Evolutionary conservation across 1,284 basidiomycete species (phyloP).

Genomic region (Lignosus rhinocerotis): DNA sequence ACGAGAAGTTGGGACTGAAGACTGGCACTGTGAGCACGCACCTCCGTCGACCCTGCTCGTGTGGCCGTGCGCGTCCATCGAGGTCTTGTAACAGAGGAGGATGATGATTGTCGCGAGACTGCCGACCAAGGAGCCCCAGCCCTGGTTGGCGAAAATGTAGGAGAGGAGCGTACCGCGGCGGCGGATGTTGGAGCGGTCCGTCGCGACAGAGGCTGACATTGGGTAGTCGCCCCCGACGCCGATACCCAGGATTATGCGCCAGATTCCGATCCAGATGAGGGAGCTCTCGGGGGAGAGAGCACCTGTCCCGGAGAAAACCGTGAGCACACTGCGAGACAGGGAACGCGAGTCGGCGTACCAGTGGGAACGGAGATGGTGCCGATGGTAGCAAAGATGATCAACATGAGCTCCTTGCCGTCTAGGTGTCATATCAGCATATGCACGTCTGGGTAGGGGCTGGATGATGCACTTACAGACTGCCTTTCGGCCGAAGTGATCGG

Average conservation of each 20-base stretch:
- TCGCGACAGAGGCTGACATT: constrained; percentile 70
- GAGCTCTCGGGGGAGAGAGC: constrained; percentile 44
- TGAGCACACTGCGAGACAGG: background rate
- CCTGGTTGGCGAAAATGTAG: constrained; percentile 77
- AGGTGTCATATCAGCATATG: background rate
- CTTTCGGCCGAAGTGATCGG: constrained; percentile 69
- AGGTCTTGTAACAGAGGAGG: constrained; percentile 62
- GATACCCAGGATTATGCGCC: constrained; percentile 71
- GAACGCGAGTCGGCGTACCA: constrained; percentile 27
- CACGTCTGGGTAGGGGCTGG: background rate
- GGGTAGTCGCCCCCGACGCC: constrained; percentile 87
- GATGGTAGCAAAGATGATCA: constrained; percentile 75
- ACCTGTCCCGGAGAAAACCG: constrained; percentile 24
- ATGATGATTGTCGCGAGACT: constrained; percentile 70
- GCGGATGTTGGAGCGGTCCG: constrained; percentile 68
- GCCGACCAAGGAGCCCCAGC: constrained; percentile 73
- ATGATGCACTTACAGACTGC: constrained; percentile 51
- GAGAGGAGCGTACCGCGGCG: constrained; percentile 75
- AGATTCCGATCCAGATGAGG: constrained; percentile 64
- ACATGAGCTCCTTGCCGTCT: constrained; percentile 80
- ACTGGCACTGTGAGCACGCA: constrained; percentile 29
- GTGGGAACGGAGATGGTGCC: constrained; percentile 54
- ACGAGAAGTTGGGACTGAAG: no score
- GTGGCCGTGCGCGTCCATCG: constrained; percentile 21
- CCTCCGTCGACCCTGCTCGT: constrained; percentile 68